Evolutionary conservation across 1,284 basidiomycete species (phyloP).

Genomic region (Leccinum subrobustum): DNA sequence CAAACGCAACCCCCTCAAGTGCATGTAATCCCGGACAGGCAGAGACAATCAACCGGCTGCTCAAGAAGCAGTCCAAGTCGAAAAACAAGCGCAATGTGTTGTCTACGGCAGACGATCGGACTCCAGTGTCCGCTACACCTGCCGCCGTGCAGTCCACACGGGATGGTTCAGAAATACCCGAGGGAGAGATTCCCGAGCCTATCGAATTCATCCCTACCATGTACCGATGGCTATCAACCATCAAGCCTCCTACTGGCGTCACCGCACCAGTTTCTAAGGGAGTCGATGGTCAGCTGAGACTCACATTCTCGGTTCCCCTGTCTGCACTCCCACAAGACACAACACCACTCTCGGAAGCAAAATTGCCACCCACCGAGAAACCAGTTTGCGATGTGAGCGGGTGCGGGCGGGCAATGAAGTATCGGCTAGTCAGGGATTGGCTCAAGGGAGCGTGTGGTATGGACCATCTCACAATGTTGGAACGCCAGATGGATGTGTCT

Average conservation of each 20-base stretch:
- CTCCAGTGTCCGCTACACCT: slow-evolving; percentile 34
- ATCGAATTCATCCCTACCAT: slow-evolving; percentile 46
- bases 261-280: slow-evolving; percentile 5
- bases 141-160: slow-evolving; percentile 31
- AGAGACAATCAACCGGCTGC: slow-evolving; percentile 87
- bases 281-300: slow-evolving; percentile 31
- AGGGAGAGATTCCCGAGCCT: slow-evolving; percentile 33
- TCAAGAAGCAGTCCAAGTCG: slow-evolving; percentile 82
- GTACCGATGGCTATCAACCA: slow-evolving; percentile 63
- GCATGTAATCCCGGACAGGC: slow-evolving; percentile 40
- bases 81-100: slow-evolving; percentile 60
- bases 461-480: slow-evolving; percentile 54
- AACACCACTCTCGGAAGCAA: background rate
- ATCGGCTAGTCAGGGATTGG: slow-evolving; percentile 50
- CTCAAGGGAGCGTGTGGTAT: slow-evolving; percentile 54
- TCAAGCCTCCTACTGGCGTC: slow-evolving; percentile 21
- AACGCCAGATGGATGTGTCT: slow-evolving; percentile 29
- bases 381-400: slow-evolving; percentile 47
- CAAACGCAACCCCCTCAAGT: background rate
- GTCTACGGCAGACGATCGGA: slow-evolving; percentile 47
- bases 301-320: slow-evolving; percentile 56
- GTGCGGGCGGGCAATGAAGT: slow-evolving; percentile 47
- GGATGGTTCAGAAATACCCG: slow-evolving; percentile 31
- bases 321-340: slow-evolving; percentile 31
- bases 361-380: slow-evolving; percentile 7